These are phyloP conservation scores for Paraphaeosphaeria sporulosa DNA, from an alignment of 2,329 filamentous ascomycete species.

Conservation along the genomic window DNA sequence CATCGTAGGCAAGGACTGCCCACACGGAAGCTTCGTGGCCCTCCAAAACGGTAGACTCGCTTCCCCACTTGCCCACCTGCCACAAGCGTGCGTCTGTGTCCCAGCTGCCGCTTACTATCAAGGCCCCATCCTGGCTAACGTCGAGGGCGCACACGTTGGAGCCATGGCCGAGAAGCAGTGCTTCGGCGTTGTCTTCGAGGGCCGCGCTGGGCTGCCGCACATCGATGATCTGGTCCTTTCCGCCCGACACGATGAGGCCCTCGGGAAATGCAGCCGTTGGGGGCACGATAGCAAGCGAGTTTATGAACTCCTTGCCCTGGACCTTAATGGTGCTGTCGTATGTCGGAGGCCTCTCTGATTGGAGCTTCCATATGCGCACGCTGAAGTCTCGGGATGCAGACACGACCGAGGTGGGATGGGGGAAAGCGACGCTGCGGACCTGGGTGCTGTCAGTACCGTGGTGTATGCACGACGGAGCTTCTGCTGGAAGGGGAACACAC, in stretches of 20 bases:
- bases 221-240: constrained; percentile 92
- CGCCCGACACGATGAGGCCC: constrained; percentile 85
- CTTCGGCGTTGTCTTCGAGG: constrained; percentile 79
- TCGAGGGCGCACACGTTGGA: constrained; percentile 90
- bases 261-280: constrained; percentile 74
- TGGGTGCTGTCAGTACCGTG: constrained; percentile 48
- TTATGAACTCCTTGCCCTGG: constrained; percentile 86
- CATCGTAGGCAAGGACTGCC: constrained; percentile 86
- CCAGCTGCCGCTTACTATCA: constrained; percentile 92
- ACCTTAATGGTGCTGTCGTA: constrained; percentile 83
- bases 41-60: constrained; percentile 69
- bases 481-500: constrained; percentile 62
- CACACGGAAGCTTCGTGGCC: constrained; percentile 87
- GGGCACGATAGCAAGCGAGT: constrained; percentile 78
- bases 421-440: constrained; percentile 88
- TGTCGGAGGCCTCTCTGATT: constrained; percentile 68
- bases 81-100: constrained; percentile 88
- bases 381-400: constrained; percentile 93
- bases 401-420: constrained; percentile 73
- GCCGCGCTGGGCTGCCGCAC: constrained; percentile 75
- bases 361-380: constrained; percentile 83
- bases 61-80: constrained; percentile 84
- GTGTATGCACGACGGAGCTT: background rate
- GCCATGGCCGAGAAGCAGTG: constrained; percentile 83
- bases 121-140: constrained; percentile 73